A percentile compares a stretch with the other conserved stretches of the same genome.
These are phyloP conservation scores for Euphorbia celastroides DNA, from an alignment of 441 rosid genomes.

Conservation along the genomic window DNA sequence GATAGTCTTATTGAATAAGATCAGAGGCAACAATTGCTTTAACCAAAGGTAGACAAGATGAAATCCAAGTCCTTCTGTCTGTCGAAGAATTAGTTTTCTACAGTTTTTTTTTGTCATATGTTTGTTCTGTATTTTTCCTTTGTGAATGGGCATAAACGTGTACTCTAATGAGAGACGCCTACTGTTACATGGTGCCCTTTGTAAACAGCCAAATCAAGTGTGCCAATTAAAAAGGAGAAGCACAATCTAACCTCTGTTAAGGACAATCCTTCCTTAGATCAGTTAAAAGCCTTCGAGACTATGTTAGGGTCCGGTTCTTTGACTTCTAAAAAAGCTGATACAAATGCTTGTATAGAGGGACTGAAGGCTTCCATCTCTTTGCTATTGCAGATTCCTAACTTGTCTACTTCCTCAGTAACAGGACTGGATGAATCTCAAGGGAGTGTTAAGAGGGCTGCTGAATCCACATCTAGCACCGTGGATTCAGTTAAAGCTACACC, in stretches of 20 bases:
- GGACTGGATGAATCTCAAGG: constrained; percentile 64
- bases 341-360: constrained; percentile 43
- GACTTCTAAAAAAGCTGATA: constrained; percentile 42
- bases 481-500: constrained; percentile 56
- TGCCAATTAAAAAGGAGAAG: constrained; percentile 45
- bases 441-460: constrained; percentile 61
- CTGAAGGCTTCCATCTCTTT: constrained; percentile 70
- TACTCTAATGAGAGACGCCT: constrained; percentile 86
- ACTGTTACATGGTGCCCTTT: constrained; percentile 51
- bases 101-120: constrained; percentile 60
- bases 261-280: constrained; percentile 39
- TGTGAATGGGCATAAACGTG: constrained; percentile 94
- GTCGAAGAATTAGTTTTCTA: too few species aligned
- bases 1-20: too few species aligned
- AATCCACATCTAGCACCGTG: constrained; percentile 49
- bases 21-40: too few species aligned
- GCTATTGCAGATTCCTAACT: constrained; percentile 67
- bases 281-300: constrained; percentile 39
- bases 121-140: constrained; percentile 81
- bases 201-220: constrained; percentile 26
- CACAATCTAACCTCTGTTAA: constrained; percentile 28
- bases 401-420: constrained; percentile 40
- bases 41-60: too few species aligned
- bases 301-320: constrained; percentile 14
- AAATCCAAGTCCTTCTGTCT: too few species aligned